A percentile compares a stretch with the other conserved stretches of the same genome.
Evolutionary conservation across 2,329 filamentous ascomycete species (phyloP).

Genomic region (Leptodontidium sp.): DNA sequence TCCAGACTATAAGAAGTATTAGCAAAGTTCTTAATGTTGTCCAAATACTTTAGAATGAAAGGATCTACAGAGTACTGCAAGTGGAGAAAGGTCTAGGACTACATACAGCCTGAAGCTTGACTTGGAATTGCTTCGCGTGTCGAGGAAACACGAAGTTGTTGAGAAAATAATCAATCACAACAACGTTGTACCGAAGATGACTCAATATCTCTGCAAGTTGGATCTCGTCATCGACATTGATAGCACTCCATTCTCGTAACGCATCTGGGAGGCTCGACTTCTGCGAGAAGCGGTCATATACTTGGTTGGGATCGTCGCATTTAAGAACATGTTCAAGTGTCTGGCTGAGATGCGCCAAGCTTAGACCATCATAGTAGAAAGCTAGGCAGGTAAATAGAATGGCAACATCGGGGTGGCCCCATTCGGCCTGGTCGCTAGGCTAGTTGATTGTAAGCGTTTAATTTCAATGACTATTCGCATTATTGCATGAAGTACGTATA

Average conservation of each 20-base stretch:
- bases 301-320: slow-evolving; percentile 60
- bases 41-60: neutral
- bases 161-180: slow-evolving; percentile 66
- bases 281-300: slow-evolving; percentile 62
- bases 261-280: slow-evolving; percentile 54
- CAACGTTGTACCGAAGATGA: slow-evolving; percentile 56
- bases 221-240: slow-evolving; percentile 65
- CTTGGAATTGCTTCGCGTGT: slow-evolving; percentile 69
- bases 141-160: slow-evolving; percentile 71
- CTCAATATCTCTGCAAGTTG: slow-evolving; percentile 61
- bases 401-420: slow-evolving; percentile 71
- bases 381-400: slow-evolving; percentile 71
- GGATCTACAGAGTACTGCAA: neutral
- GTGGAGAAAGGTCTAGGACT: too few relatives aligned
- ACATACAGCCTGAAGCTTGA: slow-evolving; percentile 63
- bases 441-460: neutral
- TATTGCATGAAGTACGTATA: neutral
- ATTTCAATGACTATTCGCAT: neutral
- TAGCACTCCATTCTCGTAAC: slow-evolving; percentile 60
- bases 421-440: slow-evolving; percentile 58
- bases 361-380: slow-evolving; percentile 71
- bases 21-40: neutral
- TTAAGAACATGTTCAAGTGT: slow-evolving; percentile 59
- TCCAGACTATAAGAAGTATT: slow-evolving; percentile 53
- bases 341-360: slow-evolving; percentile 56